phyloP scores from a whole-genome alignment of 2,329 filamentous ascomycete species.

The Chrysoporthe cubensis region DNA sequence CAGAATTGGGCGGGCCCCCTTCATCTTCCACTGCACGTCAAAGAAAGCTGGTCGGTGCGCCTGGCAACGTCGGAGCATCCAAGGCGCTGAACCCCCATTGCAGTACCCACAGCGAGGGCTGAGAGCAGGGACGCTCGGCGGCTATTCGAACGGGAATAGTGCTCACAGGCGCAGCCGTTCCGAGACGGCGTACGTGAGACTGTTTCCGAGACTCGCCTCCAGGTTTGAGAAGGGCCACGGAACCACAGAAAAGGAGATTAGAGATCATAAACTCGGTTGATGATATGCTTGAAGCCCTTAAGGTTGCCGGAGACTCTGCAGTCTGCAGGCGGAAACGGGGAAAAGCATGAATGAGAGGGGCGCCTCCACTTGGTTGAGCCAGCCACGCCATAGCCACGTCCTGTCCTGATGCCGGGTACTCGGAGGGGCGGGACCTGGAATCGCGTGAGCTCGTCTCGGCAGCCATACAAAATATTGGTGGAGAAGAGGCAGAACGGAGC shows the following conservation, averaged over 20 bases:
- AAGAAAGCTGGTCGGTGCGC: background rate
- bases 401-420: background rate
- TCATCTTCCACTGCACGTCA: background rate
- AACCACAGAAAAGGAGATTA: background rate
- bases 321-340: background rate
- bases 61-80: background rate
- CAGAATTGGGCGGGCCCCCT: conserved; percentile 5
- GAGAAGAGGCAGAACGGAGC: background rate
- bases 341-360: background rate
- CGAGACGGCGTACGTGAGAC: conserved; percentile 5
- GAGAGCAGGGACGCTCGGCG: background rate
- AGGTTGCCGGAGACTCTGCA: conserved; percentile 3
- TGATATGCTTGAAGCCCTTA: conserved; percentile 8
- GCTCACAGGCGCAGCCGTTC: background rate
- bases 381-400: background rate
- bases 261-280: background rate
- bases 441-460: background rate
- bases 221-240: background rate
- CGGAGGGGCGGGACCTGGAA: background rate
- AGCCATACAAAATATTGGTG: background rate
- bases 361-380: background rate
- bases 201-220: conserved; percentile 15
- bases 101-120: background rate
- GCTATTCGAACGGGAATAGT: background rate
- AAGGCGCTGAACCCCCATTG: background rate